These are phyloP conservation scores for Entomophthora muscae DNA, from an alignment of 371 early-diverging fungal species.

Conservation along the genomic window DNA sequence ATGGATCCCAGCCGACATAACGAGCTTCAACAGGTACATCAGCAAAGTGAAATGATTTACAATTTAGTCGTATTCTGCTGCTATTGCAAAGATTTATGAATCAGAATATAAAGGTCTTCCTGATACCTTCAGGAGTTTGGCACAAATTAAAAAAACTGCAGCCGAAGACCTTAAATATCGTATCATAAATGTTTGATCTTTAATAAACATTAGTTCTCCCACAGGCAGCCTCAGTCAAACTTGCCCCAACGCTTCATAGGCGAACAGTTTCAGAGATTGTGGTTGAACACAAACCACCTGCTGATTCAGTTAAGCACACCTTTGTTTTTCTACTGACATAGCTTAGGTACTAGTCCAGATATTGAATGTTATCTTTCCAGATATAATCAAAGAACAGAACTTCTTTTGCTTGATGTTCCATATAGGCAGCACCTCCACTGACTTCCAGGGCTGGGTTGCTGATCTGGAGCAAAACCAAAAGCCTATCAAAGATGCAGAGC, in stretches of 20 bases:
- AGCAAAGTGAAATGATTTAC: background rate
- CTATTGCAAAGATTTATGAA: slow-evolving; percentile 2
- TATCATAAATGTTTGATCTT: background rate
- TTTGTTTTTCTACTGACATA: background rate
- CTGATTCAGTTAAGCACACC: slow-evolving; percentile 6
- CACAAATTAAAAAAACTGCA: background rate
- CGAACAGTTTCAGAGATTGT: slow-evolving; percentile 5
- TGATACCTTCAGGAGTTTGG: slow-evolving; percentile 5
- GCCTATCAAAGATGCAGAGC: slow-evolving; percentile 22
- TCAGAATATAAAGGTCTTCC: slow-evolving; percentile 2
- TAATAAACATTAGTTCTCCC: background rate
- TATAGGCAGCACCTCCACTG: slow-evolving; percentile 10
- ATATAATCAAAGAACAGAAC: slow-evolving; percentile 54
- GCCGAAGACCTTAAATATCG: slow-evolving; percentile 5
- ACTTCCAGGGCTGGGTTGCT: slow-evolving; percentile 10
- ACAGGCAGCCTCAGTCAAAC: background rate
- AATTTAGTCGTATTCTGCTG: slow-evolving; percentile 4
- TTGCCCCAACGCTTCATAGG: slow-evolving; percentile 6
- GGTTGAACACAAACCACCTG: slow-evolving; percentile 10
- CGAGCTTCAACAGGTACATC: slow-evolving; percentile 61
- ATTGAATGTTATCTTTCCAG: slow-evolving; percentile 23
- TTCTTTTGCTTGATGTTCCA: slow-evolving; percentile 65
- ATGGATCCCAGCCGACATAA: slow-evolving; percentile 71
- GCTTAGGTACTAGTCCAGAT: slow-evolving; percentile 26
- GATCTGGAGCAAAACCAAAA: slow-evolving; percentile 15